Conservation (phyloP, 371 early-diverging fungal species). For the Actinomortierella ambigua region DNA sequence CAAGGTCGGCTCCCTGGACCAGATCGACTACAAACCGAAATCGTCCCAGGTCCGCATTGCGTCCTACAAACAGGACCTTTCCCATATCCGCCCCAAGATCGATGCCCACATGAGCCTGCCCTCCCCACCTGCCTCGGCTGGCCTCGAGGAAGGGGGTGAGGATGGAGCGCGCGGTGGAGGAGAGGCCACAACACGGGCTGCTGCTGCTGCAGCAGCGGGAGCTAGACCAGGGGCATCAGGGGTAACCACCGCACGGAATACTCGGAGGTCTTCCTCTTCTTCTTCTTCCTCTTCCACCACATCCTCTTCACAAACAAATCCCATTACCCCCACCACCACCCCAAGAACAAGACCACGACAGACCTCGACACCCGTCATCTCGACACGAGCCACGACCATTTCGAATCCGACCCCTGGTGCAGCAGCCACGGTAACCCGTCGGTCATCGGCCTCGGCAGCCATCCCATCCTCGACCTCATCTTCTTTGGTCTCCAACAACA, state of each 20-base stretch:
- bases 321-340: too few relatives aligned
- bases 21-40: conserved; percentile 31
- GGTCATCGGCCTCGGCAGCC: conserved; percentile 13
- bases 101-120: conserved; percentile 25
- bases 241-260: too few relatives aligned
- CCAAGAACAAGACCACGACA: background rate
- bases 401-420: background rate
- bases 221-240: too few relatives aligned
- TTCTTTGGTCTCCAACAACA: background rate
- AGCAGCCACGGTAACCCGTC: conserved; percentile 20
- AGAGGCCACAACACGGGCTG: too few relatives aligned
- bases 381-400: conserved; percentile 1
- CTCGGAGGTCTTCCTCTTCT: too few relatives aligned
- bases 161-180: too few relatives aligned
- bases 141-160: too few relatives aligned
- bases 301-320: too few relatives aligned
- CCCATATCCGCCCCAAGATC: conserved; percentile 35
- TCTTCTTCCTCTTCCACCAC: too few relatives aligned
- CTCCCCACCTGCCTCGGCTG: background rate
- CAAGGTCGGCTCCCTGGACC: conserved; percentile 36
- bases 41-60: conserved; percentile 29
- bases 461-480: conserved; percentile 13
- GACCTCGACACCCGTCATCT: background rate
- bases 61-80: conserved; percentile 35
- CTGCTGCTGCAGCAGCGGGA: too few relatives aligned